Evolutionary conservation across 352 stramenopile species (phyloP), one percentile per base, ranked within the genome.

Genomic region (Salisapilia sapeloensis): DNA sequence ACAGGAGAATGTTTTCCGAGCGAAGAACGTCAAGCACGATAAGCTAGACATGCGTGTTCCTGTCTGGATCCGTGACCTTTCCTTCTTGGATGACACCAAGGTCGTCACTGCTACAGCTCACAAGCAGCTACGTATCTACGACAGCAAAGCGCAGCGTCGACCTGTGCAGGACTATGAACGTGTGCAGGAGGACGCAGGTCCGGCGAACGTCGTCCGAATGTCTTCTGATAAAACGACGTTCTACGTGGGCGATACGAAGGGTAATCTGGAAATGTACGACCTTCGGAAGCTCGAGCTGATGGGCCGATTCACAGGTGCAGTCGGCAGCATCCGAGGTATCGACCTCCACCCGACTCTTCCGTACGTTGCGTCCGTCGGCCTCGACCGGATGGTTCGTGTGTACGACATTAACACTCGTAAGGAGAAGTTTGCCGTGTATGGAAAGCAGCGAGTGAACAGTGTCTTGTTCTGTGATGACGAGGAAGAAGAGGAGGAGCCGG

Each of bases 361-460:
- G 16, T 72, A 87, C 36, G 44, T 97, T 20, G 78, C 81, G 6
- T 76, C 76, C 2, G 91, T 96, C 10, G 85, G 91, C 0, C 53
- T 96, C 14, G 91, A 97, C 63, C 77, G 91, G 22, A 96, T 96
- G 55, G 62, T 97, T 29, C 79, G 93, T 51, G 75, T 94, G 19
- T 96, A 93, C 42, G 71, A 96, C 50, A 48, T 87, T 12, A 76
- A 87, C 32, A 83, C 57, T 26, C 60, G 76, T 41, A 91, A 81
- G 38, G 66, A 72, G 35, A 40, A 58, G 20, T 54, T 78, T 46
- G 56, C 48, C 26, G 59, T 87, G 30, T 91, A 91, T 53, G 66
- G 60, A 35, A 85, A 85, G 44, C 71, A 91, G 61, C 66, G 84
- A 24, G 56, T 97, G 35, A 96, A 94, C 57, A 80, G 64, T 36